These are phyloP conservation scores for Aspergillus spinulosporus DNA, from an alignment of 2,329 filamentous ascomycete species.

Conservation along the genomic window DNA sequence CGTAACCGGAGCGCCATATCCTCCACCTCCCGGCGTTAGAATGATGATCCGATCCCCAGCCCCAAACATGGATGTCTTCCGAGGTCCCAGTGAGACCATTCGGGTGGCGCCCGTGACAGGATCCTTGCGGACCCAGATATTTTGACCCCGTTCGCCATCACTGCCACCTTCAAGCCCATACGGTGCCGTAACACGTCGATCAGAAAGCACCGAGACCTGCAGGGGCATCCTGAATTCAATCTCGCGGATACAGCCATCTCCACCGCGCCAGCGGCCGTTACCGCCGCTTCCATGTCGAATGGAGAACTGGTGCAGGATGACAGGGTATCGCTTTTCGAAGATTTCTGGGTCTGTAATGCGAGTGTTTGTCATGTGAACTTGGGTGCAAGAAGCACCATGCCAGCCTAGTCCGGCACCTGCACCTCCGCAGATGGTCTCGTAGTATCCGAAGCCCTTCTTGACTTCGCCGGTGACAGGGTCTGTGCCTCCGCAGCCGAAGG, in stretches of 20 bases:
- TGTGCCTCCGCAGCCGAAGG: slow-evolving; percentile 77
- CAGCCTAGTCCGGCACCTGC: slow-evolving; percentile 73
- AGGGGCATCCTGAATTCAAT: slow-evolving; percentile 82
- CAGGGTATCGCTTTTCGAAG: slow-evolving; percentile 77
- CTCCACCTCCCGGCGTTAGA: slow-evolving; percentile 51
- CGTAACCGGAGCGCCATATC: slow-evolving; percentile 17
- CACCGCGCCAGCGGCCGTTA: slow-evolving; percentile 65
- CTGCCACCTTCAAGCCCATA: slow-evolving; percentile 83
- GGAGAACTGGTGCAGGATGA: slow-evolving; percentile 71
- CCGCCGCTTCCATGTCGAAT: slow-evolving; percentile 67
- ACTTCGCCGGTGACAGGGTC: slow-evolving; percentile 54
- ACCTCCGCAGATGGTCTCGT: slow-evolving; percentile 83
- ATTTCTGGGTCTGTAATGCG: slow-evolving; percentile 81
- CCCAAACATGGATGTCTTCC: slow-evolving; percentile 63
- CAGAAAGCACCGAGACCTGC: slow-evolving; percentile 76
- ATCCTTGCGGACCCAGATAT: slow-evolving; percentile 81
- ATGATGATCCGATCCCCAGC: slow-evolving; percentile 63
- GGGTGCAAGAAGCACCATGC: slow-evolving; percentile 74
- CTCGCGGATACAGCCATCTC: slow-evolving; percentile 75
- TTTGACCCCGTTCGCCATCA: slow-evolving; percentile 75
- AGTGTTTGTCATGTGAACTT: slow-evolving; percentile 87
- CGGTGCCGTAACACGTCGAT: slow-evolving; percentile 72
- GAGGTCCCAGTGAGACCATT: slow-evolving; percentile 60
- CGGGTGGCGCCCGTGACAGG: slow-evolving; percentile 54
- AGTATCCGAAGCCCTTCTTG: slow-evolving; percentile 79